These are phyloP conservation scores for Suillus spraguei DNA, from an alignment of 768 basidiomycete species.

Conservation along the genomic window DNA sequence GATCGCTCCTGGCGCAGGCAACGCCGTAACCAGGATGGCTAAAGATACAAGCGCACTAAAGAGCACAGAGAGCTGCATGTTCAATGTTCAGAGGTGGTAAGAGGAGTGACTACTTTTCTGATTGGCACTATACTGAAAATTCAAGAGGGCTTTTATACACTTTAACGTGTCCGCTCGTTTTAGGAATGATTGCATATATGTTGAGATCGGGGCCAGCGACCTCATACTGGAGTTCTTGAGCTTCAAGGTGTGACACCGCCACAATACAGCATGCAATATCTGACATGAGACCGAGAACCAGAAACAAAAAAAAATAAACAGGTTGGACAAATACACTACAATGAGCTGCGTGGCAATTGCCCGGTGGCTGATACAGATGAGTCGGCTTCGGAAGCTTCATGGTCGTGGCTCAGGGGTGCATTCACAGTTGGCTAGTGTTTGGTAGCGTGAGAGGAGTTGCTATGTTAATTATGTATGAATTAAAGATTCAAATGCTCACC, in stretches of 20 bases:
- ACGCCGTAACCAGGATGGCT: background rate
- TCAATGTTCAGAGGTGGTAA: background rate
- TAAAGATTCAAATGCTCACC: background rate
- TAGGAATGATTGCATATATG: no score
- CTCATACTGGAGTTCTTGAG: no score
- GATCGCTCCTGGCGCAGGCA: background rate
- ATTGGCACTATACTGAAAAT: background rate
- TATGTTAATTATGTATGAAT: background rate
- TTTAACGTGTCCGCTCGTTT: background rate
- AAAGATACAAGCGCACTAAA: background rate
- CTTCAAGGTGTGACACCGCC: no score
- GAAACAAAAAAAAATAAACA: background rate
- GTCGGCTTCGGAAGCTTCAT: background rate
- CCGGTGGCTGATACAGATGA: background rate
- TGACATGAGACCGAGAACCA: background rate
- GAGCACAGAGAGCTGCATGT: background rate
- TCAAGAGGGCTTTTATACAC: background rate
- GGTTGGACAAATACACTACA: background rate
- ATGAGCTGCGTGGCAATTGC: background rate
- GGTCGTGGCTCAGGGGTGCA: background rate
- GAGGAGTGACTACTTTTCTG: background rate
- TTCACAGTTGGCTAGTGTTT: background rate
- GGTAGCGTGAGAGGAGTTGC: background rate
- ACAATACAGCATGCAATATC: no score
- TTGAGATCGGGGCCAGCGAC: no score